Evolutionary conservation across 2,329 filamentous ascomycete genomes (phyloP).

Genomic region (Trichoderma hamatum): DNA sequence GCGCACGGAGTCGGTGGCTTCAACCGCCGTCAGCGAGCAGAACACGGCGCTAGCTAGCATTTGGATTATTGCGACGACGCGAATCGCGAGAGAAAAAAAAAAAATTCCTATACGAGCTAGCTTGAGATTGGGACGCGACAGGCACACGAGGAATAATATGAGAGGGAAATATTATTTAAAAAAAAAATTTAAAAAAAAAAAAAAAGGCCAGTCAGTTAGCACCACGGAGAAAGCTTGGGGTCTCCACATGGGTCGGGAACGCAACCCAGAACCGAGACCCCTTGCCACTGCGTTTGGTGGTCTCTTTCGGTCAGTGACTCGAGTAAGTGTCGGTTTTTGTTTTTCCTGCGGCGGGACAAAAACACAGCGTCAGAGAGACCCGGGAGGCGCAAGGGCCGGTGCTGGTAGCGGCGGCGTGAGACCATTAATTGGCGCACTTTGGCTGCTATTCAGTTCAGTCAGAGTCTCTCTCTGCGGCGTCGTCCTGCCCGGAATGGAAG

Average conservation of each 20-base stretch:
- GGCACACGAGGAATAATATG: neutral
- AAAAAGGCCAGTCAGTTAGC: too few relatives aligned
- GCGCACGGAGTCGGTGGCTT: neutral
- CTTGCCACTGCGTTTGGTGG: neutral
- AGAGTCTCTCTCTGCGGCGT: neutral
- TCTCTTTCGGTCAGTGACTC: neutral
- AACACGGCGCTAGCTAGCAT: neutral
- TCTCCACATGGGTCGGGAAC: neutral
- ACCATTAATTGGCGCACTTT: slow-evolving; percentile 8
- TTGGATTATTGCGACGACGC: slow-evolving; percentile 10
- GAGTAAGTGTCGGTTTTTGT: slow-evolving; percentile 10
- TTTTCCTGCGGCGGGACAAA: neutral
- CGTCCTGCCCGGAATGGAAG: neutral
- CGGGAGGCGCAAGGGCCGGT: too few relatives aligned
- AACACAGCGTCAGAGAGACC: slow-evolving; percentile 2
- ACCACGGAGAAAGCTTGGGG: neutral
- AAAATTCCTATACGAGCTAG: neutral
- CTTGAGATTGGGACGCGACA: neutral
- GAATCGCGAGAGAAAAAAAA: slow-evolving; percentile 17
- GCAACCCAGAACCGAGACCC: neutral
- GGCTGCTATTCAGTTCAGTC: too few relatives aligned
- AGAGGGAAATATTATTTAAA: neutral
- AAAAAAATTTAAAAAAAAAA: neutral
- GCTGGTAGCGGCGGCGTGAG: neutral
- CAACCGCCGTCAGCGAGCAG: slow-evolving; percentile 5